Percentiles rank a stretch among this genome's conserved stretches.
These are phyloP conservation scores for Paramyrothecium roridum DNA, from an alignment of 2,329 filamentous ascomycete species.

Conservation along the genomic window DNA sequence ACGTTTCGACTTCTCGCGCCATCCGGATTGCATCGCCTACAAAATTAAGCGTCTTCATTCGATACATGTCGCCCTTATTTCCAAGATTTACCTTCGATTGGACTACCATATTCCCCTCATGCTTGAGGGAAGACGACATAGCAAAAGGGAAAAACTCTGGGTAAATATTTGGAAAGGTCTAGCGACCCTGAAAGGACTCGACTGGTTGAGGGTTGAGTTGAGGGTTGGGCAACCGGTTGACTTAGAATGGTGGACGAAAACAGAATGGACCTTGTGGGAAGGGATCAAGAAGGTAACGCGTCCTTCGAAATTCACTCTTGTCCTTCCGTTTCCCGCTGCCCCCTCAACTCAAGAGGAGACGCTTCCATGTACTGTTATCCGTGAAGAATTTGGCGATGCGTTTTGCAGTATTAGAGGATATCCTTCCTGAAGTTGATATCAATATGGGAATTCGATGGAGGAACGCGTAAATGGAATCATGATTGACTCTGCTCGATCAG, in stretches of 20 bases:
- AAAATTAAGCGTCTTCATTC: not conserved
- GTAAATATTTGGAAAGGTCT: conserved; percentile 7
- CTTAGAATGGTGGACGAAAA: conserved; percentile 5
- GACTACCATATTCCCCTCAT: not conserved
- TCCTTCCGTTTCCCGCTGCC: conserved; percentile 10
- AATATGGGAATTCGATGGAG: too few species aligned
- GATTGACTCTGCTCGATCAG: too few species aligned
- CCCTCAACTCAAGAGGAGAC: conserved; percentile 9
- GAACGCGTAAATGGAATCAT: too few species aligned
- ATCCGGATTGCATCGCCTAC: not conserved
- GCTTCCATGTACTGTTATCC: conserved; percentile 10
- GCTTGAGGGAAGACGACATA: conserved; percentile 3
- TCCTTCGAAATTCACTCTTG: conserved; percentile 11
- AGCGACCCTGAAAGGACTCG: conserved; percentile 10
- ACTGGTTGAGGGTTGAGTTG: conserved; percentile 11
- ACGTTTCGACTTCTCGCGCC: conserved; percentile 11
- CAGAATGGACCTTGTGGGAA: conserved; percentile 8
- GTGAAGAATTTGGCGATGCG: not conserved
- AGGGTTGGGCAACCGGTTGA: not conserved
- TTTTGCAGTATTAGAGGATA: too few species aligned
- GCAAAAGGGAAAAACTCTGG: conserved; percentile 6
- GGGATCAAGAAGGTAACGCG: conserved; percentile 10
- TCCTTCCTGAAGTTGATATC: too few species aligned
- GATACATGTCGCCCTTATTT: not conserved
- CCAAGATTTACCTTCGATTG: not conserved